Base-by-base conservation (phyloP, 2,329 filamentous ascomycete genomes). In the Cordyceps militaris region DNA sequence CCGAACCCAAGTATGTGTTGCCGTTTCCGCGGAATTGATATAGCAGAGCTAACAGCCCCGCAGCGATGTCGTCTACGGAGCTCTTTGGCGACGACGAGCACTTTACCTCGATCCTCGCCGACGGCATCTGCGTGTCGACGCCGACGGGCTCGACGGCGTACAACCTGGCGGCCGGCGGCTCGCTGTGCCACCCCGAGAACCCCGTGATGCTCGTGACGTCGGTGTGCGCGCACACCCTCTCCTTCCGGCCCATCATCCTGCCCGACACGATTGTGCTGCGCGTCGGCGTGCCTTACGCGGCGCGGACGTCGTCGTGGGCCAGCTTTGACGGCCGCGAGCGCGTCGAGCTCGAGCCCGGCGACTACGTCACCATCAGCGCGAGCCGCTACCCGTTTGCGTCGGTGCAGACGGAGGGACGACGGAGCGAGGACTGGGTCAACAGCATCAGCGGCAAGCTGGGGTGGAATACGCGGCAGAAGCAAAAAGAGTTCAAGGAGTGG, bases 81-180 rank as follows among this genome's bases (percentile, higher is more conserved):
- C 81, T 97, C 26, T 97, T 97, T 69, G 92, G 91, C 21, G 93
- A 97, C 66, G 90, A 97, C 66, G 90, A 96, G 71, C 91, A 96
- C 72, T 94, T 97, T 71, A 97, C 94, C 0, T 95, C 91, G 0
- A 84, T 97, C 7, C 86, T 94, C 63, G 94, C 93, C 24, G 94
- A 97, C 69, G 93, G 93, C 13, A 84, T 97, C 59, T 96, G 91
- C 68, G 88, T 97, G 24, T 91, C 93, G 1, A 97, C 93, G 6
- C 94, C 93, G 0, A 97, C 94, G 0, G 94, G 93, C 14, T 94
- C 89, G 6, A 97, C 93, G 14, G 93, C 93, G 19, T 97, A 97
- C 74, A 97, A 96, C 68, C 85, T 97, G 21, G 93, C 92, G 0
- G 92, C 93, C 0, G 94, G 94, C n/a, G 93, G 93, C 21, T 96